Base-by-base conservation (phyloP, 2,329 filamentous ascomycete genomes). In the Colletotrichum liriopes region DNA sequence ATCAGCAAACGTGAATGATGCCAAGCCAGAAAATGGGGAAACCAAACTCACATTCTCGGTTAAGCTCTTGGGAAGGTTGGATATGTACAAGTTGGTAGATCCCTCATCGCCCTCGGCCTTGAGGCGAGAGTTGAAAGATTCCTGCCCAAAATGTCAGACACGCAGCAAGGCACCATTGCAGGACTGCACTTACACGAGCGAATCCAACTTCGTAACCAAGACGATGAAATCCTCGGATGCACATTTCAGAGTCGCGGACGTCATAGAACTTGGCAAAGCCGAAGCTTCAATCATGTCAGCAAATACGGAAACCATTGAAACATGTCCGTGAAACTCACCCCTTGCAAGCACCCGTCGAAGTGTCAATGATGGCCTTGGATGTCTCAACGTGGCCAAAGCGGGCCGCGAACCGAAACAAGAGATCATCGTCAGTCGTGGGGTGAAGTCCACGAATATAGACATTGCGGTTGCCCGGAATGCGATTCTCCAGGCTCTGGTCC, bases 331-430 rank as follows among this genome's bases (percentile, higher is more conserved):
- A 11, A 55, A 84, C 88, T 78, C 85, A 97, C 96, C 96, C 96
- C 85, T 99, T 99, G 90, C 96, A 99, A 74, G 95, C 92, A 72
- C 95, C 94, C 60, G 94, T 97, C 76, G 93, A 92, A 64, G 95
- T 93, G 84, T 99, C 97, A 79, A 99, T 97, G 84, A 99, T 99
- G 18, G 97, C 96, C 87, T 99, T 99, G 79, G 95, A 98, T 75
- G 95, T 97, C 84, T 98, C 94, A 70, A 99, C 96, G 73, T 93
- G 92, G 52, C 96, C 97, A 79, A 98, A 99, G 62, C 96, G 93
- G 76, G 90, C 88, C 54, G 96, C 93, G 84, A 96, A 98, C 54
- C 88, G 87, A 77, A 93, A 89, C 23, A 99, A 86, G 80, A 97
- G 92, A 61, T 97, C 93, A 78, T 99, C 96, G 60, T 97, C 96